Evolutionary conservation across 2,329 filamentous ascomycete species (phyloP).

Genomic region (Exophiala bonariae): DNA sequence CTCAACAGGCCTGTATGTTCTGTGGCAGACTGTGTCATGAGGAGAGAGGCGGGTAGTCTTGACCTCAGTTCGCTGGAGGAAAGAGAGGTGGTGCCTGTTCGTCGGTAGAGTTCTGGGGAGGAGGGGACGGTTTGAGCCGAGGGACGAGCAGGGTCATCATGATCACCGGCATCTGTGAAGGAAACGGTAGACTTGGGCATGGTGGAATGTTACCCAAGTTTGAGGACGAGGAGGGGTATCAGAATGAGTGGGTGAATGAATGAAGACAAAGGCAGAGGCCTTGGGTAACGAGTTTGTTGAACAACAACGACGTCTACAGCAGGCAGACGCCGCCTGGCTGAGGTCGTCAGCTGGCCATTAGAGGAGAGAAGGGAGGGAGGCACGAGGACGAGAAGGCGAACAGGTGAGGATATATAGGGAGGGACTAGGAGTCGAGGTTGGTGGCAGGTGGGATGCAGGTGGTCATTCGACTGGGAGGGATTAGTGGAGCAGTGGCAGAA

Average conservation of each 20-base stretch:
- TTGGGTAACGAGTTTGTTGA: too few relatives aligned
- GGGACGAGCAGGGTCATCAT: constrained; percentile 11
- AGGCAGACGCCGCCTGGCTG: constrained; percentile 17
- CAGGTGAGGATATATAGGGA: background rate
- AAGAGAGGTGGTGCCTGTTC: constrained; percentile 6
- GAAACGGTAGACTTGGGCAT: constrained; percentile 25
- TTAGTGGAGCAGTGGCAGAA: too few relatives aligned
- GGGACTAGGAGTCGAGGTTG: background rate
- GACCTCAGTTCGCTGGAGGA: constrained; percentile 15
- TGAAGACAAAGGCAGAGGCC: background rate
- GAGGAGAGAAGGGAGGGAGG: background rate
- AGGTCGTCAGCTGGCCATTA: constrained; percentile 18
- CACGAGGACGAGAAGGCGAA: background rate
- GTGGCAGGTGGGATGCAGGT: too few relatives aligned
- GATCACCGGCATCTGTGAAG: constrained; percentile 15
- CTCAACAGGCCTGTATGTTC: constrained; percentile 21
- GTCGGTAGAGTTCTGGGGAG: constrained; percentile 10
- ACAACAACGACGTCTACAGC: constrained; percentile 11
- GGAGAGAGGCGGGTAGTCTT: constrained; percentile 15
- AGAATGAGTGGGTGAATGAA: constrained; percentile 1
- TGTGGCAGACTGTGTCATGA: constrained; percentile 12
- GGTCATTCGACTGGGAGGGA: too few relatives aligned
- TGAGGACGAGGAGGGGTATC: background rate
- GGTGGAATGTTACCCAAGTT: too few relatives aligned
- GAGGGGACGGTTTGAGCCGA: constrained; percentile 8